These are phyloP conservation scores for Melanogaster broomeanus DNA, from an alignment of 768 basidiomycete genomes.

Conservation along the genomic window DNA sequence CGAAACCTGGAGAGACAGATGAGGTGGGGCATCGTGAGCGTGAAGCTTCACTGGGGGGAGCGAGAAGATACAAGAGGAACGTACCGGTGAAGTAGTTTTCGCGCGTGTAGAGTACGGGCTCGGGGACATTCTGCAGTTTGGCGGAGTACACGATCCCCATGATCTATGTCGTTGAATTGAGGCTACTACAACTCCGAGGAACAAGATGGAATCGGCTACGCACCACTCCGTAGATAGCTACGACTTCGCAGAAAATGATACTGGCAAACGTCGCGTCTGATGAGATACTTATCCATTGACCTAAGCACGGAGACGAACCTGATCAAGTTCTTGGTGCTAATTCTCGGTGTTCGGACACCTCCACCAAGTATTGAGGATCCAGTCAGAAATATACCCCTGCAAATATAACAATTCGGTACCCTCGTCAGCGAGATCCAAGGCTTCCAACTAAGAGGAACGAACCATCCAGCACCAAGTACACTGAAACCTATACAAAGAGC, in stretches of 20 bases:
- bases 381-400: constrained; percentile 96
- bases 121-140: constrained; percentile 65
- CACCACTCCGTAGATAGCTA: constrained; percentile 97
- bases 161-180: constrained; percentile 50
- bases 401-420: not conserved
- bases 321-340: constrained; percentile 96
- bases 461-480: constrained; percentile 96
- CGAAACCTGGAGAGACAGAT: constrained; percentile 58
- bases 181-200: not conserved
- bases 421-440: not conserved
- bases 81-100: constrained; percentile 92
- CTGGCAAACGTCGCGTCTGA: constrained; percentile 39
- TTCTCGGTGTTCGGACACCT: constrained; percentile 90
- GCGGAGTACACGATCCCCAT: constrained; percentile 95
- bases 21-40: not conserved
- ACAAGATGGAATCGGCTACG: constrained; percentile 26
- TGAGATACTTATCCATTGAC: not conserved
- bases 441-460: constrained; percentile 26
- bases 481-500: constrained; percentile 92
- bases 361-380: constrained; percentile 97
- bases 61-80: constrained; percentile 5
- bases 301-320: constrained; percentile 51
- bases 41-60: too few species aligned
- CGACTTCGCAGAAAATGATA: constrained; percentile 99
- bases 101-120: constrained; percentile 72